Evolutionary conservation across 1,139 yeast genomes (phyloP).

Genomic region (Magnusiomyces suaveolens): DNA sequence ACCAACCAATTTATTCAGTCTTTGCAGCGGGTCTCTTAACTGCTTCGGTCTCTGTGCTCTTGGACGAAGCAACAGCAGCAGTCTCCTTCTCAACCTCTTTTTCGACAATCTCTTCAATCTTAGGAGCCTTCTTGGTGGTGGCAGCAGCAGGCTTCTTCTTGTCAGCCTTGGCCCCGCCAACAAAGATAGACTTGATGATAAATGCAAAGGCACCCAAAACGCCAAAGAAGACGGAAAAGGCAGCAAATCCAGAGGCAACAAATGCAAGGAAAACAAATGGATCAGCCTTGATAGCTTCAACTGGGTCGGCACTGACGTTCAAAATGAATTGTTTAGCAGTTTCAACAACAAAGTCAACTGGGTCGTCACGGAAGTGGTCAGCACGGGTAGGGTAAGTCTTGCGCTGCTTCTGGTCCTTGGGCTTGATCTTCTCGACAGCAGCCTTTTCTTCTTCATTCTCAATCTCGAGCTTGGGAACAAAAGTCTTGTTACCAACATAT

Average conservation of each 20-base stretch:
- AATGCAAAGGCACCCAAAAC: constrained; percentile 20
- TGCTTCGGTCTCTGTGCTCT: constrained; percentile 18
- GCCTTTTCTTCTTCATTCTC: constrained; percentile 39
- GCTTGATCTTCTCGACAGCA: constrained; percentile 26
- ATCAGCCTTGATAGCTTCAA: constrained; percentile 27
- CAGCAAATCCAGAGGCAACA: constrained; percentile 19
- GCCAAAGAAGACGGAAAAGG: constrained; percentile 24
- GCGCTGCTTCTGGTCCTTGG: constrained; percentile 23
- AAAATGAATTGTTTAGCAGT: constrained; percentile 27
- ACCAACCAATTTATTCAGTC: background rate
- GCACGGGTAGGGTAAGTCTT: constrained; percentile 18
- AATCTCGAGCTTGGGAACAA: constrained; percentile 47
- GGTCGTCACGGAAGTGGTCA: constrained; percentile 31
- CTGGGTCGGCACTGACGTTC: constrained; percentile 28
- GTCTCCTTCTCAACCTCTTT: constrained; percentile 9
- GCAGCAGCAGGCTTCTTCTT: constrained; percentile 4
- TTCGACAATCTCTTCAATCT: constrained; percentile 14
- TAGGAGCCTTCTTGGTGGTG: constrained; percentile 8
- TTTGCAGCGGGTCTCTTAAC: constrained; percentile 19
- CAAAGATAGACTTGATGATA: constrained; percentile 14
- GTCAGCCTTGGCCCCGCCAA: constrained; percentile 9
- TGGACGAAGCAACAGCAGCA: constrained; percentile 13
- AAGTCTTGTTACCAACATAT: constrained; percentile 66
- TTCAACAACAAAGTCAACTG: constrained; percentile 28
- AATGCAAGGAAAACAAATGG: constrained; percentile 30